Percentiles rank a stretch among this genome's conserved stretches.
phyloP scores from a whole-genome alignment of 306 rosid species.

The Sechiopsis laciniata region DNA sequence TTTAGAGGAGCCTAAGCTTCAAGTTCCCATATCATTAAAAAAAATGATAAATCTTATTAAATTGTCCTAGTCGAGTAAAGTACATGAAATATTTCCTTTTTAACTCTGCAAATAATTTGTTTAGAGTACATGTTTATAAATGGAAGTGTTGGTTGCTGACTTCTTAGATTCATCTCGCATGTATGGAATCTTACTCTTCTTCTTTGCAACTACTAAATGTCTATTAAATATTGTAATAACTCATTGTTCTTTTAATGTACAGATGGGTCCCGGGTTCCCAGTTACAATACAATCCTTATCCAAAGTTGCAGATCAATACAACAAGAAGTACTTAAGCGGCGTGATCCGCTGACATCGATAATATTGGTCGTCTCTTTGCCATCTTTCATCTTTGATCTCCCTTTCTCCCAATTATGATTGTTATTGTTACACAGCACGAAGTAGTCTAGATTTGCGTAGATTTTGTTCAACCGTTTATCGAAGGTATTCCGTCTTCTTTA shows the following conservation, averaged over 20 bases:
- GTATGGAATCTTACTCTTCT: background rate
- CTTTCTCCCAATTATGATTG: background rate
- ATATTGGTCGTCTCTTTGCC: background rate
- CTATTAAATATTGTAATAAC: slow-evolving; percentile 19
- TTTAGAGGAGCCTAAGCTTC: too few relatives aligned
- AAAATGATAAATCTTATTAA: background rate
- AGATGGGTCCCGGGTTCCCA: slow-evolving; percentile 92
- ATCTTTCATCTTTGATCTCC: background rate
- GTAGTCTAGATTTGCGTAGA: slow-evolving; percentile 4
- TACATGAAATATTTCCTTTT: background rate
- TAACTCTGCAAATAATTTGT: background rate
- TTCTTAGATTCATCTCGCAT: background rate
- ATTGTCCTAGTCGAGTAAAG: background rate
- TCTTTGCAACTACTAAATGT: background rate
- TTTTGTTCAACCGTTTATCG: background rate
- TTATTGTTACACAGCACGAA: background rate
- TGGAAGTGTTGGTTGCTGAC: background rate
- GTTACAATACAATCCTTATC: slow-evolving; percentile 79
- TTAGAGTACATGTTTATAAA: background rate
- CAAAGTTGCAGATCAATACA: slow-evolving; percentile 90
- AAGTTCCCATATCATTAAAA: too few relatives aligned
- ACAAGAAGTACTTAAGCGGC: slow-evolving; percentile 45
- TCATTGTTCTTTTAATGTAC: slow-evolving; percentile 26
- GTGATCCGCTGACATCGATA: slow-evolving; percentile 17
- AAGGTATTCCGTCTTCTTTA: background rate